Base-by-base conservation (phyloP, 2,329 filamentous ascomycete species). In the Paracorniculantispora psalliotae region DNA sequence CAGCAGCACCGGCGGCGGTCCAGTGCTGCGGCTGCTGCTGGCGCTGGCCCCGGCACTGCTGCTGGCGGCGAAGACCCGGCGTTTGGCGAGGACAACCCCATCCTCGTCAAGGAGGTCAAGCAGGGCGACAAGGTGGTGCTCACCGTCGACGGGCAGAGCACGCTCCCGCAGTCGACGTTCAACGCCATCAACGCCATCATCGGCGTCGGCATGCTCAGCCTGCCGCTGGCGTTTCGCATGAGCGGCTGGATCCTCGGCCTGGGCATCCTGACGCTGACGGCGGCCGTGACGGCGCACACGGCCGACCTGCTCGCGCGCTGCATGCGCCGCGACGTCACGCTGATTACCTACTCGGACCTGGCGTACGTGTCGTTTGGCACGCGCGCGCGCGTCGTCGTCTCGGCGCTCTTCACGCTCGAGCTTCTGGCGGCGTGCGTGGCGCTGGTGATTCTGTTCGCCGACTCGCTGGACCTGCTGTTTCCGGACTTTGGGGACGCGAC, bases 111-210 rank as follows among this genome's bases (percentile, higher is more conserved):
- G 75, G 89, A 92, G 72, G 83, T 96, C 13, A 90, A 96, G 70
- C 90, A 94, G 66, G 91, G 94, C 64, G 91, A 94, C 44, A 91
- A 88, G 68, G 83, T 93, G 50, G 85, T 96, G 59, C 83, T 93
- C 65, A 83, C 93, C 2, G 87, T 96, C 2, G 89, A 96, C 62
- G 93, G 93, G 41, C 92, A 96, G 75, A 96, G 91, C n/a, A 99
- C 93, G 1, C 80, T 97, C 17, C 92, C 92, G 0, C 93, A 97
- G 76, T 97, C 93, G 7, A 83, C 97, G 62, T 96, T 97, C 79
- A 99, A 99, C 74, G 96, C 91, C 3, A 93, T 93, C 70, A 96
- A 96, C 63, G 91, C 96, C 53, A 77, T 97, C 61, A 93, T 97
- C 62, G 92, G 92, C 17, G 88, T 99, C 30, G 93, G 93, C 1